Base-by-base conservation (phyloP, 1,284 basidiomycete species). In the Pseudozyma thailandica region DNA sequence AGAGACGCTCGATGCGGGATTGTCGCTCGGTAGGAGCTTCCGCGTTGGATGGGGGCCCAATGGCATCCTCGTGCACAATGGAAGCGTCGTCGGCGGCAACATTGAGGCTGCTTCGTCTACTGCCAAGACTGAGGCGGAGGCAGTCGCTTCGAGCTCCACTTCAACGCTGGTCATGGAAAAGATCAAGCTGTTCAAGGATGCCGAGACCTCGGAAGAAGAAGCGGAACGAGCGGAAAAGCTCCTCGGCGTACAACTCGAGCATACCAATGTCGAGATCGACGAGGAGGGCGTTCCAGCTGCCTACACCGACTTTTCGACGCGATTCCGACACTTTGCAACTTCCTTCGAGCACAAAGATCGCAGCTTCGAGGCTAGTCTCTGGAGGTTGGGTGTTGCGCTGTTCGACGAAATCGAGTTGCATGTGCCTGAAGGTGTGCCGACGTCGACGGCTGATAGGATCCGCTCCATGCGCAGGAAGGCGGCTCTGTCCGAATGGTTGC, bases 21-120 rank as follows among this genome's bases (percentile, higher is more conserved):
- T 98, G 41, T 87, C 91, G 5, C 85, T 94, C 55, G 94, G 93
- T 16, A 88, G 93, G 26, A 93, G 92, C 21, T 97, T 94, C 84
- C 88, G 94, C 47, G 92, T 91, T 6, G 90, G 92, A 2, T 98
- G 93, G 92, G 92, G 94, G 15, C 90, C 92, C 0, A 87, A 88
- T 44, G 92, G 92, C 1, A 86, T 85, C 43, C 82, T 96, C 16
- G 89, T 90, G 25, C 91, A 94, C 84, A 84, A 91, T 20, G 92
- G 92, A 23, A 55, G 43, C 31, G 42, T 73, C 4, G 46, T 68
- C 23, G 33, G 45, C 25, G 44, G 38, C 31, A 50, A 21, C 23
- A 25, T 39, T 21, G 48, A 54, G 31, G 23, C 46, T 1, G 21
- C 55, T 21, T 48, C 23, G 4, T 26, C 49, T 1, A 23, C 53